These are phyloP conservation scores for Flaveria brownii DNA, from an alignment of 129 eudicot genomes.

Conservation along the genomic window DNA sequence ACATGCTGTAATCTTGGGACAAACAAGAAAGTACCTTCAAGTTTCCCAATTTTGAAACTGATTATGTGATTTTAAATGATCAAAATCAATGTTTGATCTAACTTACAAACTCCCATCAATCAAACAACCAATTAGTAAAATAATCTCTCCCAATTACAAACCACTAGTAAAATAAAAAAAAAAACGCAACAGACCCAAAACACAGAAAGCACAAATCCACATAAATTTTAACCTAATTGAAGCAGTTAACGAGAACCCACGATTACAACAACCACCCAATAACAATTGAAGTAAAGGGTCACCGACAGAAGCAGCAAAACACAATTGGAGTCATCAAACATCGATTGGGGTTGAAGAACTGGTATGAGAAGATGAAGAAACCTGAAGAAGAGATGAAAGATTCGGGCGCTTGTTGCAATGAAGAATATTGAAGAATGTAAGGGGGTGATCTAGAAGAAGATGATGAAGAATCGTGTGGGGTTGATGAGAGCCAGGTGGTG, in stretches of 20 bases:
- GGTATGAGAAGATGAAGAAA: slow-evolving; percentile 9
- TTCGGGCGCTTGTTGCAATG: not conserved
- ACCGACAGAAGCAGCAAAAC: slow-evolving; percentile 5
- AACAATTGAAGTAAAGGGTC: slow-evolving; percentile 6
- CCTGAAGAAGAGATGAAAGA: slow-evolving; percentile 14
- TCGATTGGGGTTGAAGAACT: not conserved
- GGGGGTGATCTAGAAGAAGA: slow-evolving; percentile 20
- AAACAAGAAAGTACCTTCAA: not conserved
- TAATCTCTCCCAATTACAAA: too few species aligned
- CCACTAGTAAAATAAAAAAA: not conserved
- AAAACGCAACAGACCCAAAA: not conserved
- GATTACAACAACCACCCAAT: not conserved
- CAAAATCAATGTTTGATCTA: not conserved
- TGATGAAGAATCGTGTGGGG: slow-evolving; percentile 18
- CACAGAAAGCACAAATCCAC: not conserved
- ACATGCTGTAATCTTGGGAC: not conserved
- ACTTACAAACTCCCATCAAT: slow-evolving; percentile 12
- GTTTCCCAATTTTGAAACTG: not conserved
- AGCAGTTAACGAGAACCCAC: slow-evolving; percentile 1
- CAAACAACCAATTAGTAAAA: slow-evolving; percentile 8
- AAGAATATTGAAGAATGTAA: not conserved
- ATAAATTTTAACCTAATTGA: slow-evolving; percentile 2
- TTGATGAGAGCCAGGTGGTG: slow-evolving; percentile 24
- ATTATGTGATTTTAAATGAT: not conserved
- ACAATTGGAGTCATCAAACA: not conserved